phyloP scores from a whole-genome alignment of 176 grass and related monocot species.

The Triticum monococcum region DNA sequence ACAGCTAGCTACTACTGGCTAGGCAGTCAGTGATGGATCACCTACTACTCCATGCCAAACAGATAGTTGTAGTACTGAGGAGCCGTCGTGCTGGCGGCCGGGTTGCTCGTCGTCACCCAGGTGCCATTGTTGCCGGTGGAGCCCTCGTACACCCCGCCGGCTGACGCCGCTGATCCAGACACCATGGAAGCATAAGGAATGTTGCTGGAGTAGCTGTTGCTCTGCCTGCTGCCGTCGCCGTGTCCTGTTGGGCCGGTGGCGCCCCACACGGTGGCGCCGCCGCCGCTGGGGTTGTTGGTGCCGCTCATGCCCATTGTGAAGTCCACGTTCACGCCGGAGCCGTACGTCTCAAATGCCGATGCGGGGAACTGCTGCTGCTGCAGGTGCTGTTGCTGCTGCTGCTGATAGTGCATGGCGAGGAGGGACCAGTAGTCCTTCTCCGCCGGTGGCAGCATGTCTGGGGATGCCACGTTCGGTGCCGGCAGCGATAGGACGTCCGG shows the following conservation, averaged over 20 bases:
- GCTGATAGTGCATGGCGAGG: constrained; percentile 65
- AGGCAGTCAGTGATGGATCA: constrained; percentile 21
- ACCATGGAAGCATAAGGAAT: constrained; percentile 62
- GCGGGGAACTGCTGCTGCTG: constrained; percentile 23
- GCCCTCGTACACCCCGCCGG: constrained; percentile 40
- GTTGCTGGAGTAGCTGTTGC: constrained; percentile 39
- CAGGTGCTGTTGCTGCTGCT: constrained; percentile 47
- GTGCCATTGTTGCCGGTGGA: constrained; percentile 53
- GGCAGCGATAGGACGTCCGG: background rate
- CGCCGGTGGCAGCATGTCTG: constrained; percentile 25
- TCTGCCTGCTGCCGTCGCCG: constrained; percentile 43
- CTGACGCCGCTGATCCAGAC: constrained; percentile 24
- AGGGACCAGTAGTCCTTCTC: constrained; percentile 75
- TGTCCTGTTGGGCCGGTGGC: constrained; percentile 33
- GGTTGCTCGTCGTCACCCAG: constrained; percentile 47
- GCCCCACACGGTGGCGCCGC: constrained; percentile 39
- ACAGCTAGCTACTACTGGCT: background rate
- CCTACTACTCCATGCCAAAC: constrained; percentile 86
- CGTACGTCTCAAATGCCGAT: constrained; percentile 57
- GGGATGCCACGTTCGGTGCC: background rate
- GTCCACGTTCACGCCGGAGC: constrained; percentile 72
- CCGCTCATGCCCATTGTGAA: constrained; percentile 58
- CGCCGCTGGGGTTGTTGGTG: constrained; percentile 7
- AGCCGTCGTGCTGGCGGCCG: constrained; percentile 36
- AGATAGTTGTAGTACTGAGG: constrained; percentile 69